phyloP scores from a whole-genome alignment of 306 rosid species.

The Psophocarpus tetragonolobus region DNA sequence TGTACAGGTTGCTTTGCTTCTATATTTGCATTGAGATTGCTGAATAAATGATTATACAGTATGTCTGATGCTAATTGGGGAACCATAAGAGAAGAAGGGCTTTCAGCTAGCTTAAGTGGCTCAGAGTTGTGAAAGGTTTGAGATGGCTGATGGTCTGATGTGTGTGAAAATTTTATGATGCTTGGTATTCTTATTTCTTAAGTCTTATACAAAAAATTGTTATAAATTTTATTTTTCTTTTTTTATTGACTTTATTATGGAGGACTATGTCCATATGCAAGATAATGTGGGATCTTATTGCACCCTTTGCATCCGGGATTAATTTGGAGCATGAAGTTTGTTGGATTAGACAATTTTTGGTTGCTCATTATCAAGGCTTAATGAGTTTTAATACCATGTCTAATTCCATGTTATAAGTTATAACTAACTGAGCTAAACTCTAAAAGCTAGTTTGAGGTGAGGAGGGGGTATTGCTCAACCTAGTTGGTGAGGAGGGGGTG shows the following conservation, averaged over 20 bases:
- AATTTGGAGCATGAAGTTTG: neutral
- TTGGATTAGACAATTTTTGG: neutral
- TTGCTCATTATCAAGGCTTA: neutral
- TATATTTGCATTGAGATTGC: neutral
- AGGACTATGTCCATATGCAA: neutral
- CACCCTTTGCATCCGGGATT: neutral
- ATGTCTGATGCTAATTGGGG: neutral
- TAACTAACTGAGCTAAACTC: neutral
- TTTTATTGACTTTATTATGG: neutral
- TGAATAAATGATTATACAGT: neutral
- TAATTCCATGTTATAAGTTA: neutral
- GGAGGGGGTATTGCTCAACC: neutral
- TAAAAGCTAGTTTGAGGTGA: neutral
- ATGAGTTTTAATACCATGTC: neutral
- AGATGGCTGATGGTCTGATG: conserved; percentile 10
- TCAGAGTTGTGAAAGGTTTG: neutral
- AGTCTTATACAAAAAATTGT: neutral
- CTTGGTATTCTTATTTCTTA: neutral
- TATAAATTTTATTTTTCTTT: neutral
- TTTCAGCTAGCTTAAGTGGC: conserved; percentile 4
- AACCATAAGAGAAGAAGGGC: neutral
- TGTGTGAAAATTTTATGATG: neutral
- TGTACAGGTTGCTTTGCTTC: neutral
- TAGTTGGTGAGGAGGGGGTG: neutral
- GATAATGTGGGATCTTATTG: neutral